Conservation (phyloP, 352 stramenopile species). For the Globisporangium megalacanthum region DNA sequence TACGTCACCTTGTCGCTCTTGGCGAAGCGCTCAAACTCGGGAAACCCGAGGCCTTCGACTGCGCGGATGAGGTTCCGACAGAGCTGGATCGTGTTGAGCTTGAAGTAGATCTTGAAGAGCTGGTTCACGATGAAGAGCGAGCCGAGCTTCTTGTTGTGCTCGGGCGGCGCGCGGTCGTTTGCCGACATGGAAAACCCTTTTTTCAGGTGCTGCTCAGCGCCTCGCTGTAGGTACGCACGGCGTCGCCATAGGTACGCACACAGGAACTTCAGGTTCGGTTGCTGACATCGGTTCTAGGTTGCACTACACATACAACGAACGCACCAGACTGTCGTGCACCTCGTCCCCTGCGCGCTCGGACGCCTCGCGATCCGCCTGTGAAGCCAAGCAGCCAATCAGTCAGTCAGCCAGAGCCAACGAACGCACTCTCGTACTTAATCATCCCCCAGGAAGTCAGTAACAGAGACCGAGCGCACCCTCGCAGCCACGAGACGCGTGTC, state of each 20-base stretch:
- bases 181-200: slow-evolving; percentile 82
- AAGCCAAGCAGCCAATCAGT: too few species aligned
- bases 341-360: slow-evolving; percentile 63
- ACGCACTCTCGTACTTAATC: too few species aligned
- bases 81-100: slow-evolving; percentile 91
- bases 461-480: slow-evolving; percentile 21
- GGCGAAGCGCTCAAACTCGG: slow-evolving; percentile 71
- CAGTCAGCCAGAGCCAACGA: not conserved
- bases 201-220: slow-evolving; percentile 82
- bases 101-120: slow-evolving; percentile 98
- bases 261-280: too few species aligned
- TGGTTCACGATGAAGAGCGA: slow-evolving; percentile 93
- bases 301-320: not conserved
- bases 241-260: too few species aligned
- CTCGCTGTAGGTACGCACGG: slow-evolving; percentile 22
- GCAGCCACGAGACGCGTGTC: slow-evolving; percentile 72
- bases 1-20: slow-evolving; percentile 93
- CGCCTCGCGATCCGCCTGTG: slow-evolving; percentile 58
- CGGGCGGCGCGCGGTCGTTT: slow-evolving; percentile 69
- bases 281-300: too few species aligned
- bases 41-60: slow-evolving; percentile 73
- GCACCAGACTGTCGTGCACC: slow-evolving; percentile 63
- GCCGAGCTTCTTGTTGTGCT: slow-evolving; percentile 85
- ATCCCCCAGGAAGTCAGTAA: too few species aligned
- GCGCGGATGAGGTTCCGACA: slow-evolving; percentile 93